Base-by-base conservation (phyloP, 2,329 filamentous ascomycete genomes). In the Allantophomopsis lycopodina region DNA sequence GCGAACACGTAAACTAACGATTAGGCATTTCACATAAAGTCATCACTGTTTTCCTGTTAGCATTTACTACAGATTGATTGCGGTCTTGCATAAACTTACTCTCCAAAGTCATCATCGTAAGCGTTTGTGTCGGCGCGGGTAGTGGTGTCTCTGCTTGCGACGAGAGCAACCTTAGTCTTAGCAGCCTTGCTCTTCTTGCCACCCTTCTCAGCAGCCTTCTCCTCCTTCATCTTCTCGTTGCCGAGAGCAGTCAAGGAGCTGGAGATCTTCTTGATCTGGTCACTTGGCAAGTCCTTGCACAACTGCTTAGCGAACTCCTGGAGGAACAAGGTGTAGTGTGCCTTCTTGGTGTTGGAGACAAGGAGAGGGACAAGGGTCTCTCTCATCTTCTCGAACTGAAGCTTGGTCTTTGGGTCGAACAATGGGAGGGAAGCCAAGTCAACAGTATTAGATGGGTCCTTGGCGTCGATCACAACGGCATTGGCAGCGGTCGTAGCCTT, bases 201-300 rank as follows among this genome's bases (percentile, higher is more conserved):
- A 40, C 84, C 79, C 71, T 94, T 95, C 48, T 94, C 86, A 3
- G 84, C 76, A 4, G 81, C 79, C 73, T 96, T 95, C 73, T 98
- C 91, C 61, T 95, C 88, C 69, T 87, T 93, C 81, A 96, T 81
- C 73, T 94, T 95, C 74, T 96, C 91, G 59, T 98, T 98, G 58
- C 85, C 75, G 41, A 94, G 71, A 5, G 87, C 81, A n/a, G 88
- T 94, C 54, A 98, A 64, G 5, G 75, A 73, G 60, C 83, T 93
- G 11, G 86, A 76, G 48, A 94, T 76, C 71, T 96, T 96, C 75
- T 96, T 95, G 64, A 96, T 88, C 65, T 96, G 87, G 42, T 91
- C 81, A 57, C 85, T 94, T 12, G 83, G 79, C 49, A 98, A 63
- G 20, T 94, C 88, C 63, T 87, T 88, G 52, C 79, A 76, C 35